phyloP scores from a whole-genome alignment of 2,329 filamentous ascomycete species.

The Coniella vitis region DNA sequence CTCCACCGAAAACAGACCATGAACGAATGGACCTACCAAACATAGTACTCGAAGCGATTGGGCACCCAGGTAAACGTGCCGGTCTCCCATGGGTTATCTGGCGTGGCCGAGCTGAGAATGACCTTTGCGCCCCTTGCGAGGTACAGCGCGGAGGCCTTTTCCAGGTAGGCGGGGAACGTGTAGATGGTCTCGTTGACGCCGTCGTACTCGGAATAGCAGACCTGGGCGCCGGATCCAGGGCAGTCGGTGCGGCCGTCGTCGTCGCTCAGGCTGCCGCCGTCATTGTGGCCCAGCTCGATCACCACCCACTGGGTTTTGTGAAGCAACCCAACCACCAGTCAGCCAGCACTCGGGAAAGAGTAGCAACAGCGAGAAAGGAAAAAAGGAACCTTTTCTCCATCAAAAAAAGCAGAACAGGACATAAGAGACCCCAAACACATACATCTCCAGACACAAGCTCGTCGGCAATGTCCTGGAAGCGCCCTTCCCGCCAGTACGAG shows the following conservation, averaged over 20 bases:
- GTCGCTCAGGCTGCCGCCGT: slow-evolving; percentile 50
- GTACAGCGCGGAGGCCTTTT: slow-evolving; percentile 47
- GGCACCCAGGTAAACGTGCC: slow-evolving; percentile 42
- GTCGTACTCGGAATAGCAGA: slow-evolving; percentile 45
- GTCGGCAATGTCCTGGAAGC: slow-evolving; percentile 51
- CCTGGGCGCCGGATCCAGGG: slow-evolving; percentile 44
- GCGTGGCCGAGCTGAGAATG: slow-evolving; percentile 50
- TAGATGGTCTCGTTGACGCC: slow-evolving; percentile 48
- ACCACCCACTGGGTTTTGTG: slow-evolving; percentile 44
- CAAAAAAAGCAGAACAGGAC: neutral
- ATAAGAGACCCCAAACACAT: neutral
- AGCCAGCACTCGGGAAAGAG: neutral
- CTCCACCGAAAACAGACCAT: no score
- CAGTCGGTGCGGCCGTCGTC: slow-evolving; percentile 61
- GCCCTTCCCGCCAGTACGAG: slow-evolving; percentile 59
- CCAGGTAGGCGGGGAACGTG: slow-evolving; percentile 54
- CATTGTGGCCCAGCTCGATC: slow-evolving; percentile 69
- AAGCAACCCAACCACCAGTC: no score
- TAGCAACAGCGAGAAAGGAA: neutral
- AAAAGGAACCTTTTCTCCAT: no score
- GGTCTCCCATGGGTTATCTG: slow-evolving; percentile 52
- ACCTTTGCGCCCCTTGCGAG: slow-evolving; percentile 53
- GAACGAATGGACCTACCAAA: slow-evolving; percentile 28
- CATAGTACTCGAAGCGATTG: slow-evolving; percentile 51
- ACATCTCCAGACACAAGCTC: slow-evolving; percentile 47